Evolutionary conservation across 179 eudicot species (phyloP).

Genomic region (Silene vulgaris): DNA sequence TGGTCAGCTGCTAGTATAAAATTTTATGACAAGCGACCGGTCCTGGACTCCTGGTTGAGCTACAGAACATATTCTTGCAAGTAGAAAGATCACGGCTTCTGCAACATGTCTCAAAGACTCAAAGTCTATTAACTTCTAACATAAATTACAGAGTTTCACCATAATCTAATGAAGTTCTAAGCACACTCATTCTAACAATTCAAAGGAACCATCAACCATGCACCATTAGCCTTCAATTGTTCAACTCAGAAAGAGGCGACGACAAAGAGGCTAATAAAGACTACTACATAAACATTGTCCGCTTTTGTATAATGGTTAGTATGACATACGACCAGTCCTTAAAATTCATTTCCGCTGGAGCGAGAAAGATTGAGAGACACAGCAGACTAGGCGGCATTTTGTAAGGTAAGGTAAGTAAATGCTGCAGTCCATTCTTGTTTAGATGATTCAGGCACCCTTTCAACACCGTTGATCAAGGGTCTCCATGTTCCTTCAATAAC

Average conservation of each 20-base stretch:
- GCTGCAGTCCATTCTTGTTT: conserved; percentile 53
- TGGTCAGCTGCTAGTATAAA: too few relatives aligned
- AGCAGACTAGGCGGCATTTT: conserved; percentile 9
- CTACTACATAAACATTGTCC: conserved; percentile 15
- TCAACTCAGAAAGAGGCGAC: background rate
- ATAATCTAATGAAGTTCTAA: background rate
- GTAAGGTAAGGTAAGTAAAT: conserved; percentile 36
- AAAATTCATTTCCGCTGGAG: too few relatives aligned
- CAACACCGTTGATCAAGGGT: conserved; percentile 33
- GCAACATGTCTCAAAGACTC: background rate
- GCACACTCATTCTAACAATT: background rate
- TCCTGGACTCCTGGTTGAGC: too few relatives aligned
- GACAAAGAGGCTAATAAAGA: background rate
- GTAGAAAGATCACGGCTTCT: background rate
- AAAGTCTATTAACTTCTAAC: conserved; percentile 5
- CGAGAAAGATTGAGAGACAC: too few relatives aligned
- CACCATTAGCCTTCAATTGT: conserved; percentile 6
- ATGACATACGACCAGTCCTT: background rate
- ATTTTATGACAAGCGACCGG: too few relatives aligned
- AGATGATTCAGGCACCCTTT: conserved; percentile 39
- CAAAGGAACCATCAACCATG: background rate
- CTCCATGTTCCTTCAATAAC: conserved; percentile 35
- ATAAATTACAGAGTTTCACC: background rate
- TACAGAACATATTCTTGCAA: background rate
- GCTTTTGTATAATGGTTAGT: conserved; percentile 12